phyloP scores from a whole-genome alignment of 2,329 filamentous ascomycete genomes.

The Pseudogymnoascus sp. region DNA sequence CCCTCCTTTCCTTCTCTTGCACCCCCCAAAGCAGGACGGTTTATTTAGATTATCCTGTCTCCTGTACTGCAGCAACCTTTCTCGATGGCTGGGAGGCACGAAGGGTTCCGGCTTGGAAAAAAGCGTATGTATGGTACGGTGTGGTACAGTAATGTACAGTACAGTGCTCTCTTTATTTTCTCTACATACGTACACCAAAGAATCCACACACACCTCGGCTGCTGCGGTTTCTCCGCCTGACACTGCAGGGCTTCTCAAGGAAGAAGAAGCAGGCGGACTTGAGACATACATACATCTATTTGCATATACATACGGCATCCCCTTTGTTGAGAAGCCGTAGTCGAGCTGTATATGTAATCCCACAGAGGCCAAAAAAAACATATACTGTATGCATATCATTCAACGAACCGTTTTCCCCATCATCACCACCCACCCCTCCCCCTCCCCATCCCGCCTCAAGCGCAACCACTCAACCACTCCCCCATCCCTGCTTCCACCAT shows the following conservation, averaged over 20 bases:
- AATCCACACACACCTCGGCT: conserved; percentile 3
- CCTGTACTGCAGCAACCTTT: background rate
- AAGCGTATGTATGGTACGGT: background rate
- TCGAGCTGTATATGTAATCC: background rate
- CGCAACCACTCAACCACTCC: background rate
- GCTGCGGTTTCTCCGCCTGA: background rate
- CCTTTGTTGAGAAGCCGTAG: background rate
- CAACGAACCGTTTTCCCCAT: too few relatives aligned
- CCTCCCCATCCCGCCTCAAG: background rate
- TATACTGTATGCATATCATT: background rate
- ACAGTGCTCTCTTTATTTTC: background rate
- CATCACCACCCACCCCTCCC: background rate
- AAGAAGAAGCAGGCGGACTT: background rate
- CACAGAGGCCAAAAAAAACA: background rate
- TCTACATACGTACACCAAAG: background rate
- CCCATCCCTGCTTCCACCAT: background rate
- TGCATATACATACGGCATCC: background rate
- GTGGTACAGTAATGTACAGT: background rate
- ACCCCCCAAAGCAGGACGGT: background rate
- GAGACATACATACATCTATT: background rate
- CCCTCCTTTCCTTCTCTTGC: background rate
- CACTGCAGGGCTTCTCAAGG: background rate
- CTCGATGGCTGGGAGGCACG: background rate
- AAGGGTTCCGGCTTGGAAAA: background rate
- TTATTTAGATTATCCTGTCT: background rate